Base-by-base conservation (phyloP, 768 basidiomycete species). In the Clathrus columnatus region DNA sequence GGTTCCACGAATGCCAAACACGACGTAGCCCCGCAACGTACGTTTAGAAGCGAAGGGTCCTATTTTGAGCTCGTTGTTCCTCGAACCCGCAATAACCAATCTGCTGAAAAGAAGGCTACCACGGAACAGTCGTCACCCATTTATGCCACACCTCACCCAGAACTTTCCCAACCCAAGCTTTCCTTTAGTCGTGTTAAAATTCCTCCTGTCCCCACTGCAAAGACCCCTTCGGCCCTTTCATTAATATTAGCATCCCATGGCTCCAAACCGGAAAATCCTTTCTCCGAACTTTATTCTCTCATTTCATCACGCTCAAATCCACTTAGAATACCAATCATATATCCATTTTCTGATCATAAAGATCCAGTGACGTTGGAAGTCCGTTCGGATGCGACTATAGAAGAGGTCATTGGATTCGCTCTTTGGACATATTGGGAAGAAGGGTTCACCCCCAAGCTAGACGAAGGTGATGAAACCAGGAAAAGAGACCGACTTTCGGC, bases 401-500 rank as follows among this genome's bases (percentile, higher is more conserved):
- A 98, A 65, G 96, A 98, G 67, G 91, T 95, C 5, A 88, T 97
- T 52, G 96, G 96, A 0, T 91, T 87, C 66, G 85, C 90, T 1
- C 67, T 98, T 46, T 96, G 83, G 84, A 85, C 69, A n/a, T 97
- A 92, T 62, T 94, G 90, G 85, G 94, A 97, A 64, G 84, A 90
- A 61, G 83, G 80, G 0, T 83, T 90, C 78, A 63, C 82, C 41
- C 93, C 92, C 1, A 81, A 80, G 62, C 68, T 96, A 18, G 83
- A 88, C 59, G 85, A 85, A 50, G 85, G 81, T 81, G 58, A 78
- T 81, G 24, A 85, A 89, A 59, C 76, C 79, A 29, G 82, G 77
- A 62, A 74, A 79, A 69, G 71, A 73, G 17, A 74, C 74, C 74
- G 71, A 60, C 72, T 91, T 48, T 85, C 83, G 45, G 87, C 90